Percentiles rank a stretch among this genome's conserved stretches.
Evolutionary conservation across 2,329 filamentous ascomycete genomes (phyloP).

Genomic region (Trichocomaceae sp.): DNA sequence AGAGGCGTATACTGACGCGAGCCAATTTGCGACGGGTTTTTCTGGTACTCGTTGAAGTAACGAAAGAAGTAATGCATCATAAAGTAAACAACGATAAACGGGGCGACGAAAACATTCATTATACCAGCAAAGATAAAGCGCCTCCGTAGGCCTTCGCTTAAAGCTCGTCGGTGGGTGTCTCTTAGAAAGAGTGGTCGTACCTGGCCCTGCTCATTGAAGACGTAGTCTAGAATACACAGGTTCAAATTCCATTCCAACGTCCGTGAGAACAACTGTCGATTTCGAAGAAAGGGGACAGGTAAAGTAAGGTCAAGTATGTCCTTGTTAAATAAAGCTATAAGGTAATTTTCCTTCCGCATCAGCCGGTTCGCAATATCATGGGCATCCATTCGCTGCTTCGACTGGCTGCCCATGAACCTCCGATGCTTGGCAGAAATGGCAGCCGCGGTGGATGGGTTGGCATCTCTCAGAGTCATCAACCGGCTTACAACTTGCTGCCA

Average conservation of each 20-base stretch:
- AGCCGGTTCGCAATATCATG: slow-evolving; percentile 95
- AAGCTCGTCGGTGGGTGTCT: slow-evolving; percentile 67
- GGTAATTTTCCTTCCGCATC: slow-evolving; percentile 94
- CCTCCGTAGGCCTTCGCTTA: slow-evolving; percentile 70
- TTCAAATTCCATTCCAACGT: slow-evolving; percentile 90
- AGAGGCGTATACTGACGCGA: slow-evolving; percentile 85
- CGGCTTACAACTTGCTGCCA: slow-evolving; percentile 88
- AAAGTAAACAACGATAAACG: slow-evolving; percentile 80
- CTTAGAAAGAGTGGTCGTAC: slow-evolving; percentile 81
- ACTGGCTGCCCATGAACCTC: slow-evolving; percentile 68
- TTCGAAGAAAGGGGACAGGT: slow-evolving; percentile 73
- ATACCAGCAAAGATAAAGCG: slow-evolving; percentile 77
- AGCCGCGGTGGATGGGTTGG: slow-evolving; percentile 75
- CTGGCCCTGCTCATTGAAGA: slow-evolving; percentile 84
- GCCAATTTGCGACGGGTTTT: slow-evolving; percentile 80
- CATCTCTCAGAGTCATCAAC: slow-evolving; percentile 74
- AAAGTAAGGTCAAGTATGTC: slow-evolving; percentile 83
- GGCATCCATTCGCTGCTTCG: slow-evolving; percentile 88
- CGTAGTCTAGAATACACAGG: slow-evolving; percentile 83
- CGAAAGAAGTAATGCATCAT: slow-evolving; percentile 87
- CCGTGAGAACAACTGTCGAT: slow-evolving; percentile 76
- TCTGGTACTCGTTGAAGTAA: slow-evolving; percentile 96
- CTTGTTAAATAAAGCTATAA: slow-evolving; percentile 96
- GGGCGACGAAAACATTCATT: slow-evolving; percentile 79
- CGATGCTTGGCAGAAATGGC: slow-evolving; percentile 54